phyloP scores from a whole-genome alignment of 768 basidiomycete genomes.

The Pleurotus giganteus region DNA sequence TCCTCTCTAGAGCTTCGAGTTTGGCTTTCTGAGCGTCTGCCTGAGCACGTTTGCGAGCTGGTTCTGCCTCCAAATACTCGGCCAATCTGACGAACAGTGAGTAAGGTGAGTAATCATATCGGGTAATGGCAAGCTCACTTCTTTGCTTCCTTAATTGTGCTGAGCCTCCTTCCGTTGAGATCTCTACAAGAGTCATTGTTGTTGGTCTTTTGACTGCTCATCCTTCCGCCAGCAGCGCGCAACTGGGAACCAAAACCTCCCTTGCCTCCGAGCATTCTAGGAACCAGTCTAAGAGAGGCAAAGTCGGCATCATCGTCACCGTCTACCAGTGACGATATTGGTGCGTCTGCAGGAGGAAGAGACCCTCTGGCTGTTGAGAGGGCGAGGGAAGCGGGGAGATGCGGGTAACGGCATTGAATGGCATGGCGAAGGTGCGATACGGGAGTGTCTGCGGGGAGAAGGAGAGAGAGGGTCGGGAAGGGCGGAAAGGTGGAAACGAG shows the following conservation, averaged over 20 bases:
- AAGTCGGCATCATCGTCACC: conserved; percentile 29
- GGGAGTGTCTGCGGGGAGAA: conserved; percentile 37
- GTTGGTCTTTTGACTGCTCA: conserved; percentile 94
- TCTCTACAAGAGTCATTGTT: conserved; percentile 96
- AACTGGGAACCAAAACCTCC: conserved; percentile 97
- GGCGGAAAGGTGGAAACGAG: conserved; percentile 62
- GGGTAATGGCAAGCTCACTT: conserved; percentile 48
- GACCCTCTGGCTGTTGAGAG: conserved; percentile 35
- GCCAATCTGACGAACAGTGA: conserved; percentile 55
- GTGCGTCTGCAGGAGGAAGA: conserved; percentile 34
- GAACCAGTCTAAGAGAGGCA: conserved; percentile 70
- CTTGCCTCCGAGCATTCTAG: conserved; percentile 84
- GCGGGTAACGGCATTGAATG: conserved; percentile 43
- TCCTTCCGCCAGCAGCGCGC: conserved; percentile 94
- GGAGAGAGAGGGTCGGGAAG: conserved; percentile 53
- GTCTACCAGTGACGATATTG: conserved; percentile 25
- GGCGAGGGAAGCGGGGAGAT: conserved; percentile 41
- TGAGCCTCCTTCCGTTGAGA: conserved; percentile 83
- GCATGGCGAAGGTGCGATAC: conserved; percentile 40
- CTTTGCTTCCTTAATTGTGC: conserved; percentile 95
- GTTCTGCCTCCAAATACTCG: conserved; percentile 82
- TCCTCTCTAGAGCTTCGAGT: conserved; percentile 80
- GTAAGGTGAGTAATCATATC: not conserved
- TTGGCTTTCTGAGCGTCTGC: conserved; percentile 79
- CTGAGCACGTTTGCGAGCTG: conserved; percentile 74